Base-by-base conservation (phyloP, 2,329 filamentous ascomycete genomes). In the Exophiala dermatitidis region DNA sequence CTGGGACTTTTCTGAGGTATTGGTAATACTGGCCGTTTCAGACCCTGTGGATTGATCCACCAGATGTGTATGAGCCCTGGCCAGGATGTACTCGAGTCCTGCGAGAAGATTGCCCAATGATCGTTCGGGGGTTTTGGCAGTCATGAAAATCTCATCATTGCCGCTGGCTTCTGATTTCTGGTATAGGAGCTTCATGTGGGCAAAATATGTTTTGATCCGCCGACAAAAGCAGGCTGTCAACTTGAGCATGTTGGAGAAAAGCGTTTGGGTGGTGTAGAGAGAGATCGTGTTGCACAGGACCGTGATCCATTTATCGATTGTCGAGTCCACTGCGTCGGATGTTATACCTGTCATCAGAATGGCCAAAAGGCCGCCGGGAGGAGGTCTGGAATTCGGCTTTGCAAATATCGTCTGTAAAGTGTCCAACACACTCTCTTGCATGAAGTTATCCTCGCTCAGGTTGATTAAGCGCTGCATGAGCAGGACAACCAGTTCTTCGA, bases 281-380 rank as follows among this genome's bases (percentile, higher is more conserved):
- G 90, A 89, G 31, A 98, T 73, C 42, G 89, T 88, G 65, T 91
- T 86, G 3, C 83, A 81, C 5, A 98, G 76, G 61, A 98, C 90
- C 31, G 81, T 77, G 6, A 96, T 83, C 94, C 94, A 98, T 66
- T 88, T 90, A 63, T 97, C 90, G 34, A 98, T 74, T 4, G 94
- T 84, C 5, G 83, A 76, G 3, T 88, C 83, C 61, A 88, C 90
- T 49, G 77, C 83, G 2, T 78, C 67, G 2, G 89, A 87, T 50
- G 86, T 83, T 46, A 98, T 84, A 0, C 90, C 93, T 43, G 83
- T 81, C 56, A 89, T 84, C 8, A 98, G 76, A 65, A 88, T 95
- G 58, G 87, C 78, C n/a, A 98, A 71, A 34, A 84, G 74, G 10
- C 81, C 72, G 2, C 86, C 83, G 19, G 88, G 86, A 2, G 84